Evolutionary conservation across 495 filamentous ascomycete genomes (phyloP).

Genomic region (Trichoderma gamsii): DNA sequence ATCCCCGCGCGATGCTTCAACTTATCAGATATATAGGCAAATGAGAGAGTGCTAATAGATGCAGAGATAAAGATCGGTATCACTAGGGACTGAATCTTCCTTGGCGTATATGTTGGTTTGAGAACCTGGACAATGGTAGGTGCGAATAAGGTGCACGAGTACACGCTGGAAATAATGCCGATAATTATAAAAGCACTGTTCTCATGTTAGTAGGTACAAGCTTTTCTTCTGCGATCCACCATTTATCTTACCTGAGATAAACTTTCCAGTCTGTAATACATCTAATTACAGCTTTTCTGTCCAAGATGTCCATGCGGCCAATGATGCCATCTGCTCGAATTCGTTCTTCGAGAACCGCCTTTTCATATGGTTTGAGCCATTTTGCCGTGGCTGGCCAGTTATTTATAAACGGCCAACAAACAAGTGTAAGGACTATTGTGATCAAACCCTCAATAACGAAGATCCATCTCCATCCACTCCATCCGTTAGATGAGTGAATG

Average conservation of each 20-base stretch:
- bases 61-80: slow-evolving; percentile 34
- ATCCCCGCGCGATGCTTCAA: slow-evolving; percentile 32
- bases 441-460: neutral
- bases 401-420: slow-evolving; percentile 5
- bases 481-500: slow-evolving; percentile 16
- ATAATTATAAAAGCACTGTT: neutral
- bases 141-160: slow-evolving; percentile 22
- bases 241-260: neutral
- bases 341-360: neutral
- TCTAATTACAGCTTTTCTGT: neutral
- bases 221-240: neutral
- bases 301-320: slow-evolving; percentile 1
- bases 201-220: neutral
- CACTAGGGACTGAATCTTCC: slow-evolving; percentile 26
- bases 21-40: slow-evolving; percentile 27
- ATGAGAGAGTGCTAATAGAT: slow-evolving; percentile 15
- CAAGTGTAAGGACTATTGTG: neutral
- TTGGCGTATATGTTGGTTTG: slow-evolving; percentile 12
- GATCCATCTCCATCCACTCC: slow-evolving; percentile 17
- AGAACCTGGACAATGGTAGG: slow-evolving; percentile 23
- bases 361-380: neutral
- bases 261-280: slow-evolving; percentile 2
- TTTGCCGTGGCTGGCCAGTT: slow-evolving; percentile 9
- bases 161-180: slow-evolving; percentile 12
- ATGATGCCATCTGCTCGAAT: slow-evolving; percentile 2